Percentiles rank a stretch among this genome's conserved stretches.
phyloP scores from a whole-genome alignment of 2,329 filamentous ascomycete species.

The Ophiosphaerella herpotricha region DNA sequence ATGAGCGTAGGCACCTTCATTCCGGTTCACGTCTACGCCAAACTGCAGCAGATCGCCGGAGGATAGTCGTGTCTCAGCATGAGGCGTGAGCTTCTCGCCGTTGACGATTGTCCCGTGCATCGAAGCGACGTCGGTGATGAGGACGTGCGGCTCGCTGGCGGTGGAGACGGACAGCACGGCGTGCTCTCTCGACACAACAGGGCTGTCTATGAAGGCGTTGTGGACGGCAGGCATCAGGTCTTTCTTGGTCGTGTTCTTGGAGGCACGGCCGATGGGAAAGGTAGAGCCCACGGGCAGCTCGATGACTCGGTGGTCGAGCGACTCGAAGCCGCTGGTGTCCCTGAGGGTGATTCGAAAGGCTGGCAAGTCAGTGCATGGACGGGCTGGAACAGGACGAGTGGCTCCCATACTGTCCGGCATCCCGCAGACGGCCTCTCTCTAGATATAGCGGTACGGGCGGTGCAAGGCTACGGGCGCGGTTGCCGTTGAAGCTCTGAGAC shows the following conservation, averaged over 20 bases:
- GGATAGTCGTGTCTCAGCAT: conserved; percentile 26
- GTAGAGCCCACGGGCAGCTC: conserved; percentile 27
- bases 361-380: conserved; percentile 17
- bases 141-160: conserved; percentile 41
- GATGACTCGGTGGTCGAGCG: conserved; percentile 36
- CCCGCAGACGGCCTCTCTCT: neutral
- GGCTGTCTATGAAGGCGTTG: conserved; percentile 72
- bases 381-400: neutral
- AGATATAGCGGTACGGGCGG: neutral
- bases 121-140: conserved; percentile 60
- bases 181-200: conserved; percentile 73
- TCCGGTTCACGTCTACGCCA: conserved; percentile 42
- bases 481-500: neutral
- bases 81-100: conserved; percentile 35
- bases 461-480: neutral
- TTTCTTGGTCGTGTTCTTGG: conserved; percentile 45
- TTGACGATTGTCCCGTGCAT: conserved; percentile 68
- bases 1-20: conserved; percentile 28
- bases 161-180: conserved; percentile 52
- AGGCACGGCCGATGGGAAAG: conserved; percentile 51
- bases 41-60: conserved; percentile 44
- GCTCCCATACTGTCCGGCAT: conserved; percentile 22
- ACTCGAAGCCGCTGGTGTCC: conserved; percentile 49
- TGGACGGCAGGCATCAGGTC: conserved; percentile 49
- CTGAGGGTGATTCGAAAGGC: conserved; percentile 38